Percentiles rank a stretch among this genome's conserved stretches.
Conservation (phyloP, 768 basidiomycete genomes). For the Naematelia encephala region DNA sequence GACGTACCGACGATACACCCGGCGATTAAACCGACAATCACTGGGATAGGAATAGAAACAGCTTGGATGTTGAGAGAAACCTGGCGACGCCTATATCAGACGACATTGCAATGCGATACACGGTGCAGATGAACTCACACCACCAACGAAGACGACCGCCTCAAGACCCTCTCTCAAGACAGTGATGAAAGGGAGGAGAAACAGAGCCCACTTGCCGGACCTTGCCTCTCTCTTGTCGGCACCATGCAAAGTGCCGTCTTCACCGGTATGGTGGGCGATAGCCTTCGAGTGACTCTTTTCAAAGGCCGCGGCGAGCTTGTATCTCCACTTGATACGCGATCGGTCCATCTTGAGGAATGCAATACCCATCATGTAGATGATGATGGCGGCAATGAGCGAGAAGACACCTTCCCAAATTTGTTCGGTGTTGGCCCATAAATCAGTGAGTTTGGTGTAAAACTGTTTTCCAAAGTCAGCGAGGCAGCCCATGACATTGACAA, state of each 20-base stretch:
- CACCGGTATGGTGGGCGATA: slow-evolving; percentile 11
- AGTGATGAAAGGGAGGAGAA: slow-evolving; percentile 84
- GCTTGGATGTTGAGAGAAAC: slow-evolving; percentile 78
- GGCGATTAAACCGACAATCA: slow-evolving; percentile 76
- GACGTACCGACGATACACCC: slow-evolving; percentile 65
- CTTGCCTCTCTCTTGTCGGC: slow-evolving; percentile 53
- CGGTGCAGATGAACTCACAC: slow-evolving; percentile 54
- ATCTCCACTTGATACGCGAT: slow-evolving; percentile 88
- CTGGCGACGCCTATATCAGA: slow-evolving; percentile 25
- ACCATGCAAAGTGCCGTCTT: slow-evolving; percentile 25
- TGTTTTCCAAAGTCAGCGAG: slow-evolving; percentile 12
- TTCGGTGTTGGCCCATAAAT: slow-evolving; percentile 82
- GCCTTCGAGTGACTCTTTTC: slow-evolving; percentile 39
- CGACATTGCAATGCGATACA: neutral
- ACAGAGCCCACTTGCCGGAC: slow-evolving; percentile 72
- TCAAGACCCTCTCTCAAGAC: slow-evolving; percentile 93
- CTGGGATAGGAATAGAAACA: slow-evolving; percentile 81
- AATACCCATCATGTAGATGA: slow-evolving; percentile 91
- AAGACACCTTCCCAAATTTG: slow-evolving; percentile 85
- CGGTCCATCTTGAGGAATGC: slow-evolving; percentile 94
- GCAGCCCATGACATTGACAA: neutral
- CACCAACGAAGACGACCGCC: slow-evolving; percentile 88
- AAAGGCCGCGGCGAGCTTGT: slow-evolving; percentile 81
- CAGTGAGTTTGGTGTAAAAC: slow-evolving; percentile 85
- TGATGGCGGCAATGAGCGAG: slow-evolving; percentile 54